phyloP scores from a whole-genome alignment of 371 early-diverging fungal genomes.

The Vairimorpha apis region DNA sequence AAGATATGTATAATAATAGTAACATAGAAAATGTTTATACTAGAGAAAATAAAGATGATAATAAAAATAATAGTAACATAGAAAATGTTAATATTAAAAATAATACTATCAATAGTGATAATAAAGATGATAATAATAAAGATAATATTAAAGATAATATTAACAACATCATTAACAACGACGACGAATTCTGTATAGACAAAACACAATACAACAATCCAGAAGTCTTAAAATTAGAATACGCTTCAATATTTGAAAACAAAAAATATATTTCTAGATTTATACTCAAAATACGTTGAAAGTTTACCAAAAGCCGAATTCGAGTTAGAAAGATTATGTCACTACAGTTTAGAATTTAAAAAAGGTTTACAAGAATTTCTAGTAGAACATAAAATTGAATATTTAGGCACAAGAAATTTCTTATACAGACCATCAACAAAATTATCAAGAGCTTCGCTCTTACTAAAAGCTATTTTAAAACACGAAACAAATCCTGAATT shows the following conservation, averaged over 20 bases:
- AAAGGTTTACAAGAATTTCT: slow-evolving; percentile 46
- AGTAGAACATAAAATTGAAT: slow-evolving; percentile 31
- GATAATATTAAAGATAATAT: no score
- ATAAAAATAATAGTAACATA: no score
- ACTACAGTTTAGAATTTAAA: slow-evolving; percentile 49
- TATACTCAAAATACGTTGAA: slow-evolving; percentile 45
- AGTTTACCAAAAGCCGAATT: slow-evolving; percentile 51
- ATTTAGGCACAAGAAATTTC: slow-evolving; percentile 60
- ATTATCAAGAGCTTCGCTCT: slow-evolving; percentile 57
- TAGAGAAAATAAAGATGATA: neutral
- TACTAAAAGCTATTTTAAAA: slow-evolving; percentile 59
- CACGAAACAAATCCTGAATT: slow-evolving; percentile 39
- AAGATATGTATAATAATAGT: no score
- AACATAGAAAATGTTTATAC: no score
- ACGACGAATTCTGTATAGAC: slow-evolving; percentile 11
- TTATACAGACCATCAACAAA: slow-evolving; percentile 60
- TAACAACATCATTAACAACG: neutral
- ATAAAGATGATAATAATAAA: no score
- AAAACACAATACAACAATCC: slow-evolving; percentile 4
- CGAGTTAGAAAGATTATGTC: slow-evolving; percentile 47
- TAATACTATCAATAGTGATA: no score
- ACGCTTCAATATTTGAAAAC: slow-evolving; percentile 43
- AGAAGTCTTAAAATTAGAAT: slow-evolving; percentile 38
- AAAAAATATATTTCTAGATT: slow-evolving; percentile 10
- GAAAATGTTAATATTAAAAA: no score